These are phyloP conservation scores for Pyracantha coccinea DNA, from an alignment of 331 rosid genomes.

Conservation along the genomic window DNA sequence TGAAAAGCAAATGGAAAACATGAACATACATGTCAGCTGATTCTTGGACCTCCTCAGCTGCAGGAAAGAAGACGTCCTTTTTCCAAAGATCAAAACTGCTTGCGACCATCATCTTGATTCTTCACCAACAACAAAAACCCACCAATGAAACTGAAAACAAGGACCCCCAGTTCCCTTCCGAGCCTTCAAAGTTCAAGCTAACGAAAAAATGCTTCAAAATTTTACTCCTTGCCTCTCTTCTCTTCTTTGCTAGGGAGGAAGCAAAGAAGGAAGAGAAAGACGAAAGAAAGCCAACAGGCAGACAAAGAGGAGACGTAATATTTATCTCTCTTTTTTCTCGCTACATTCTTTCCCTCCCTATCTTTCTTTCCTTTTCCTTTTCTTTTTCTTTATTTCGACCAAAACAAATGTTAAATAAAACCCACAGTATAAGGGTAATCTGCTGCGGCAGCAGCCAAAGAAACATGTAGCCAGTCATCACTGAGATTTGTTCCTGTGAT, in stretches of 20 bases:
- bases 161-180: background rate
- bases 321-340: background rate
- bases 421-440: too few species aligned
- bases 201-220: background rate
- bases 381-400: too few species aligned
- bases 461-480: too few species aligned
- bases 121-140: background rate
- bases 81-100: slow-evolving; percentile 90
- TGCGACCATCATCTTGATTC: slow-evolving; percentile 62
- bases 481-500: too few species aligned
- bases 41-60: slow-evolving; percentile 98
- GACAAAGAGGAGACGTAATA: slow-evolving; percentile 24
- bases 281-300: slow-evolving; percentile 20
- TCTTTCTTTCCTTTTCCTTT: too few species aligned
- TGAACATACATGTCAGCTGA: slow-evolving; percentile 78
- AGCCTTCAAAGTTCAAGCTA: background rate
- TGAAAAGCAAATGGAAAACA: background rate
- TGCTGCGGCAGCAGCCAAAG: too few species aligned
- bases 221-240: slow-evolving; percentile 17
- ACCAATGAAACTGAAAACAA: background rate
- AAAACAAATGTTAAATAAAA: too few species aligned
- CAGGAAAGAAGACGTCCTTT: slow-evolving; percentile 82
- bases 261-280: slow-evolving; percentile 40
- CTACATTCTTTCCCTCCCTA: background rate
- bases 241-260: slow-evolving; percentile 34